Conservation (phyloP, 2,329 filamentous ascomycete genomes). For the Thielaviopsis musarum region DNA sequence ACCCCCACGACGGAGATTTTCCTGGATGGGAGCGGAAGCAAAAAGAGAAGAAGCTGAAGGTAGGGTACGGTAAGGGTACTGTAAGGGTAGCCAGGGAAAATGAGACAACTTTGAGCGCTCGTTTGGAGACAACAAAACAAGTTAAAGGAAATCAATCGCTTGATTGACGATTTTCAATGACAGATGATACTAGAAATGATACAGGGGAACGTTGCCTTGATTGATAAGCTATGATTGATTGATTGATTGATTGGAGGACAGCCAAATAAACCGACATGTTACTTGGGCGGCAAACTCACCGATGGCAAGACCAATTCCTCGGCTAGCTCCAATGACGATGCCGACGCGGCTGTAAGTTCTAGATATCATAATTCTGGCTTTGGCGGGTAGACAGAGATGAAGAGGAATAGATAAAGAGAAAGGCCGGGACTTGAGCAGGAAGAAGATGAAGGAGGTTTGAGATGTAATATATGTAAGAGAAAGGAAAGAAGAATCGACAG, state of each 20-base stretch:
- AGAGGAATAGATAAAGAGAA: neutral
- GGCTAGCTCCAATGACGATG: neutral
- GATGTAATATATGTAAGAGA: constrained; percentile 2
- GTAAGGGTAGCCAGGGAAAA: no score
- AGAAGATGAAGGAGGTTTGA: no score
- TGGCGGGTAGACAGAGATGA: neutral
- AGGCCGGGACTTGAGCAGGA: neutral
- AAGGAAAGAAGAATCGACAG: no score
- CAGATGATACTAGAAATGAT: no score
- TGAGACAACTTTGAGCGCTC: no score
- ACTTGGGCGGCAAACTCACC: neutral
- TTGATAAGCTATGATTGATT: no score
- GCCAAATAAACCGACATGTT: neutral
- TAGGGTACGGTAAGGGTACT: no score
- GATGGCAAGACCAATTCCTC: neutral
- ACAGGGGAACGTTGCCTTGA: no score
- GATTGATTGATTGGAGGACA: neutral
- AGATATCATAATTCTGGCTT: neutral
- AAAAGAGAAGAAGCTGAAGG: neutral
- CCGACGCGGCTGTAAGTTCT: constrained; percentile 2
- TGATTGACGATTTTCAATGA: no score
- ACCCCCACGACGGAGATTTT: neutral
- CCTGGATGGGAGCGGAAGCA: neutral
- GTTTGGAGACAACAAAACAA: no score
- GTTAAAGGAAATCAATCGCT: no score